These are phyloP conservation scores for Zarea fungicola DNA, from an alignment of 2,329 filamentous ascomycete species.

Conservation along the genomic window DNA sequence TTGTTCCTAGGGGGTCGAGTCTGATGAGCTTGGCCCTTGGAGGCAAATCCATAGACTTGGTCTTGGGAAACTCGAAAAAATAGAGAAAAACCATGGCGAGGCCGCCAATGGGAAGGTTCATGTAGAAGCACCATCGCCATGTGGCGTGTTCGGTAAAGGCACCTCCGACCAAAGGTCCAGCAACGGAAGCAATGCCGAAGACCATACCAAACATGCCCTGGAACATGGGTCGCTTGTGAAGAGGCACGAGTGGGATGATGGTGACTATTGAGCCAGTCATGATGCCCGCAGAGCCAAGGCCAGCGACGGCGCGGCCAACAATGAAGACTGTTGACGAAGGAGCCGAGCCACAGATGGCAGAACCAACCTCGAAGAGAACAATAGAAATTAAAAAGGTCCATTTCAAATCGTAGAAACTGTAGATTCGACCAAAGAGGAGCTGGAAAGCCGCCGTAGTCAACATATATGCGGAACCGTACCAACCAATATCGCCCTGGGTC, in stretches of 20 bases:
- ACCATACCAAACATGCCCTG: constrained; percentile 39
- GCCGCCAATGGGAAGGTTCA: constrained; percentile 26
- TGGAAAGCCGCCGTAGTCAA: constrained; percentile 52
- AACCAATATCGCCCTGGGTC: constrained; percentile 52
- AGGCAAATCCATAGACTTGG: constrained; percentile 21
- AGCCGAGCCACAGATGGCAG: constrained; percentile 49
- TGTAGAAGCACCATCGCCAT: constrained; percentile 14
- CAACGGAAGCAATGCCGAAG: constrained; percentile 33
- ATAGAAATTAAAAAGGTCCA: constrained; percentile 43
- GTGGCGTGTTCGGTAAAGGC: constrained; percentile 17
- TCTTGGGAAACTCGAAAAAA: constrained; percentile 40
- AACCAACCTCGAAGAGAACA: constrained; percentile 50
- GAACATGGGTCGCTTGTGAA: constrained; percentile 55
- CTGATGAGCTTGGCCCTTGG: constrained; percentile 41
- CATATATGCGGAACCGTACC: constrained; percentile 57
- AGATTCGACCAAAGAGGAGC: constrained; percentile 49
- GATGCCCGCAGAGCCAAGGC: constrained; percentile 51
- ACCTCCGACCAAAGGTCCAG: constrained; percentile 20
- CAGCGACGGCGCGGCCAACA: constrained; percentile 51
- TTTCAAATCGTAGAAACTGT: constrained; percentile 48
- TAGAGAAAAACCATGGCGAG: constrained; percentile 44
- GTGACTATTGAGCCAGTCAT: constrained; percentile 53
- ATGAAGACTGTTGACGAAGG: constrained; percentile 51
- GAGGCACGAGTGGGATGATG: constrained; percentile 53
- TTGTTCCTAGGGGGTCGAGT: constrained; percentile 54